Evolutionary conservation across 352 stramenopile species (phyloP).

Genomic region (Phytopythium kandeliae): DNA sequence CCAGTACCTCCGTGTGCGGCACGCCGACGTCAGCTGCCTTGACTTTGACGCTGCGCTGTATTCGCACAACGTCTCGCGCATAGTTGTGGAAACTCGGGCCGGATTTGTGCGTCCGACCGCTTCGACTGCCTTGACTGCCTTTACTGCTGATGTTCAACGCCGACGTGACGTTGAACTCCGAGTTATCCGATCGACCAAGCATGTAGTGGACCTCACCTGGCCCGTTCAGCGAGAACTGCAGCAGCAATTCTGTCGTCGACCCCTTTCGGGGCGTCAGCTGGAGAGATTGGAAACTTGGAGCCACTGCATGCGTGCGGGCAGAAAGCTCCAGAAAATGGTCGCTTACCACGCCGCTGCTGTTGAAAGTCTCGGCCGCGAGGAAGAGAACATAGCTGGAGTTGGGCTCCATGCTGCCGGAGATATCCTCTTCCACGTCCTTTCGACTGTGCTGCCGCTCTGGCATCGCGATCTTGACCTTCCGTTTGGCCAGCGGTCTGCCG

Average conservation of each 20-base stretch:
- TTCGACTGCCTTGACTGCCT: conserved; percentile 5
- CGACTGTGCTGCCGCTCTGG: conserved; percentile 26
- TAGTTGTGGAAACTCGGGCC: conserved; percentile 51
- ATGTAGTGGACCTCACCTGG: conserved; percentile 76
- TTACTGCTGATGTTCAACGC: conserved; percentile 76
- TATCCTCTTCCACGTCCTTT: conserved; percentile 34
- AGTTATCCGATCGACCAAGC: conserved; percentile 42
- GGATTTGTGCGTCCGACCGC: conserved; percentile 7
- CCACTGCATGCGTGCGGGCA: conserved; percentile 37
- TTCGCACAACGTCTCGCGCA: conserved; percentile 45
- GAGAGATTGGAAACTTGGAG: conserved; percentile 43
- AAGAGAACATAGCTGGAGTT: conserved; percentile 51
- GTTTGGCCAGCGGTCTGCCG: conserved; percentile 18
- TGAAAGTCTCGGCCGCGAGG: conserved; percentile 45
- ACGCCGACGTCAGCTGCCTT: conserved; percentile 11
- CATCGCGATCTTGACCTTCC: conserved; percentile 24
- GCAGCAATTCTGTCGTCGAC: conserved; percentile 68
- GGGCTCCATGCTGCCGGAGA: conserved; percentile 18
- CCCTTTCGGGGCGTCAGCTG: conserved; percentile 44
- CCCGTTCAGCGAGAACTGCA: conserved; percentile 47
- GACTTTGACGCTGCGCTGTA: conserved; percentile 33
- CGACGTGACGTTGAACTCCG: conserved; percentile 64
- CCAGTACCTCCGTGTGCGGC: conserved; percentile 47
- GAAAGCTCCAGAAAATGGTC: conserved; percentile 21
- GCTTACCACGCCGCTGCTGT: conserved; percentile 56